phyloP scores from a whole-genome alignment of 768 basidiomycete genomes.

The Inosperma sp. region DNA sequence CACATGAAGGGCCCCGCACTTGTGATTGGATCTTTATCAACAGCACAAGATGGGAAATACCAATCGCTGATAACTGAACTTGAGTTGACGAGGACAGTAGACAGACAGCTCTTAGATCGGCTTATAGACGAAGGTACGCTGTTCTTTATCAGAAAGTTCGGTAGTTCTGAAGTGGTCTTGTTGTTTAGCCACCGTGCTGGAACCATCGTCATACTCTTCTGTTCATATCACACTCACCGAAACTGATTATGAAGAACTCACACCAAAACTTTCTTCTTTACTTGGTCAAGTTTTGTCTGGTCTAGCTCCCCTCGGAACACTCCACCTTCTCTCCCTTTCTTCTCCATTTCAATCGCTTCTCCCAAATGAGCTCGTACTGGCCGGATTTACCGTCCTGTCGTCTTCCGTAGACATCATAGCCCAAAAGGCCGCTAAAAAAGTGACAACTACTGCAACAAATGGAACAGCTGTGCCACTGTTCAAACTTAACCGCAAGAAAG shows the following conservation, averaged over 20 bases:
- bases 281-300: slow-evolving; percentile 57
- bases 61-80: slow-evolving; percentile 63
- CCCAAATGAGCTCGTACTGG: slow-evolving; percentile 54
- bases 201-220: slow-evolving; percentile 53
- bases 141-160: neutral
- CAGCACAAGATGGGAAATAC: slow-evolving; percentile 77
- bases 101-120: slow-evolving; percentile 79
- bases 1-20: slow-evolving; percentile 49
- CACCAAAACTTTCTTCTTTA: slow-evolving; percentile 49
- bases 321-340: slow-evolving; percentile 58
- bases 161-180: slow-evolving; percentile 6
- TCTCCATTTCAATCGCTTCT: slow-evolving; percentile 37
- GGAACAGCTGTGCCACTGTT: slow-evolving; percentile 4
- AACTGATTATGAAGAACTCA: slow-evolving; percentile 56
- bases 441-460: slow-evolving; percentile 21
- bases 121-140: slow-evolving; percentile 72
- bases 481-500: slow-evolving; percentile 49
- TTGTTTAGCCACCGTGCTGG: slow-evolving; percentile 51
- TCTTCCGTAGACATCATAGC: slow-evolving; percentile 17
- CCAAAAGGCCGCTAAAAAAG: slow-evolving; percentile 61
- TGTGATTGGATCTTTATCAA: slow-evolving; percentile 71
- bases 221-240: slow-evolving; percentile 64
- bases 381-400: slow-evolving; percentile 61
- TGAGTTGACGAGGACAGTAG: slow-evolving; percentile 51
- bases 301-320: slow-evolving; percentile 61